Conservation (phyloP, 768 basidiomycete species). For the Xerocomellus chrysenteron region DNA sequence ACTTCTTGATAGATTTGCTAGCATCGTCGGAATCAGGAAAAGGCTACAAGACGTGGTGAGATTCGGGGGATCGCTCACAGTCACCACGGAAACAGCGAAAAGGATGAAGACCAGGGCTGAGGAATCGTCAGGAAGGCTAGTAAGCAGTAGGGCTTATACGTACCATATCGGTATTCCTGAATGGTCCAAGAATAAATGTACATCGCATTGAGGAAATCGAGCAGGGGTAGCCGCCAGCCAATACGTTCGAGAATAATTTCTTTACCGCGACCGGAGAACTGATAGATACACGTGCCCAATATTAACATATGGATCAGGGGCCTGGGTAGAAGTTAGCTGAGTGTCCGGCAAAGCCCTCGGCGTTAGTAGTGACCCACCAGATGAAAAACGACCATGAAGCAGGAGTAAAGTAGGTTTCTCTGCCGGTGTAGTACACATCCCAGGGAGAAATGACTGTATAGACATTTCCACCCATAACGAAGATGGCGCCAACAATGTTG, state of each 20-base stretch:
- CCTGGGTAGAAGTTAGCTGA: constrained; percentile 32
- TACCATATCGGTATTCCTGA: constrained; percentile 46
- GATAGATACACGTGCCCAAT: constrained; percentile 62
- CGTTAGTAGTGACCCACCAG: constrained; percentile 40
- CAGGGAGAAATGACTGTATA: constrained; percentile 57
- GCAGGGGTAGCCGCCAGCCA: constrained; percentile 63
- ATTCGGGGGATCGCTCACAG: constrained; percentile 27
- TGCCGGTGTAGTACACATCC: constrained; percentile 46
- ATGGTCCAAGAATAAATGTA: constrained; percentile 61
- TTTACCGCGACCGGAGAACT: constrained; percentile 55
- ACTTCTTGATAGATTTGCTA: constrained; percentile 67
- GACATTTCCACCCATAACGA: constrained; percentile 60
- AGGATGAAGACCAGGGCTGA: constrained; percentile 41
- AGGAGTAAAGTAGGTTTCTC: constrained; percentile 69
- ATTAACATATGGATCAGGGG: constrained; percentile 65
- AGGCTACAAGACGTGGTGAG: background rate
- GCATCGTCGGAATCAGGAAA: background rate
- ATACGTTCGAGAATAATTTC: constrained; percentile 60
- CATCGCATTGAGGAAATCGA: constrained; percentile 62
- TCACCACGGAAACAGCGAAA: constrained; percentile 50
- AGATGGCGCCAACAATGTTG: constrained; percentile 55
- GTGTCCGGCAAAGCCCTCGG: background rate
- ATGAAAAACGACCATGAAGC: constrained; percentile 60
- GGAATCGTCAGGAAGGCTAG: constrained; percentile 15
- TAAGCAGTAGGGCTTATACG: constrained; percentile 16